These are phyloP conservation scores for Saururus chinensis DNA, from an alignment of 164 flowering plant genomes.

Conservation along the genomic window DNA sequence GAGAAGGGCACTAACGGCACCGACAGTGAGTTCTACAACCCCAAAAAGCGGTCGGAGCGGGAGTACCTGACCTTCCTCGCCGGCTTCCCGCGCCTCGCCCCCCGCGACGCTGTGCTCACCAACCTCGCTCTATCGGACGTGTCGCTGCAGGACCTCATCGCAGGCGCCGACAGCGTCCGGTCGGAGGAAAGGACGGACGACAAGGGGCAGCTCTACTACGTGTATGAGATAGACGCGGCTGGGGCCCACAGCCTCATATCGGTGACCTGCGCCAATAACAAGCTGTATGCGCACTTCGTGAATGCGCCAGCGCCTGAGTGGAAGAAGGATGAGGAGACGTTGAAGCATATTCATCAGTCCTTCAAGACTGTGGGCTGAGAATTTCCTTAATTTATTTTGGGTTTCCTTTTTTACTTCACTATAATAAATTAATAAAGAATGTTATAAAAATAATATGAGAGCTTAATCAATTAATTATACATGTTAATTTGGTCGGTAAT, in stretches of 20 bases:
- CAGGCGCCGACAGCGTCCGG: slow-evolving; percentile 43
- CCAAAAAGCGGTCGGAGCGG: slow-evolving; percentile 66
- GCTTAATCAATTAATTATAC: too few relatives aligned
- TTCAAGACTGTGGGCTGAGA: slow-evolving; percentile 51
- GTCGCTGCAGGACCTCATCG: slow-evolving; percentile 61
- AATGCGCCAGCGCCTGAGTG: slow-evolving; percentile 83
- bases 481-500: too few relatives aligned
- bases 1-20: slow-evolving; percentile 97
- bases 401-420: too few relatives aligned
- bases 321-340: slow-evolving; percentile 54
- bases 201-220: slow-evolving; percentile 74
- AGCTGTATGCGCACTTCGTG: slow-evolving; percentile 90
- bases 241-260: slow-evolving; percentile 69
- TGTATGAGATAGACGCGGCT: slow-evolving; percentile 68
- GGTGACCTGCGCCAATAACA: slow-evolving; percentile 77
- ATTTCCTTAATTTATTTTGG: background rate
- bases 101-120: slow-evolving; percentile 53
- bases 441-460: too few relatives aligned
- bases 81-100: slow-evolving; percentile 68
- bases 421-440: too few relatives aligned
- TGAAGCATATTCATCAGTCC: slow-evolving; percentile 68
- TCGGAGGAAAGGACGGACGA: slow-evolving; percentile 74
- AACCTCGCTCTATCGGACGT: slow-evolving; percentile 88
- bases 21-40: slow-evolving; percentile 91
- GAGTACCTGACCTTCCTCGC: slow-evolving; percentile 80